Conservation (phyloP, 2,329 filamentous ascomycete species). For the Botrytis medusae region DNA sequence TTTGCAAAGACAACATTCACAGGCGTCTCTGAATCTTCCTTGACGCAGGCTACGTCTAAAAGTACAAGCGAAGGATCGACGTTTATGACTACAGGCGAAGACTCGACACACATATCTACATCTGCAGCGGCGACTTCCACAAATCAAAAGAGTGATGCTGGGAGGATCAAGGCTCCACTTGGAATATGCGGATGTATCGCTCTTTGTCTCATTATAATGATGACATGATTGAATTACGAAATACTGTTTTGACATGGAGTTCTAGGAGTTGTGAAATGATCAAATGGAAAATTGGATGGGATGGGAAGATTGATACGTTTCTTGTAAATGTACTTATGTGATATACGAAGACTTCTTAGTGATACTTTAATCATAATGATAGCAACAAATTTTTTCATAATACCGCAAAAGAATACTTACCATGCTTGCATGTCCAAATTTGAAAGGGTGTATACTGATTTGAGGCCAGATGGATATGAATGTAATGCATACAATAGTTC, state of each 20-base stretch:
- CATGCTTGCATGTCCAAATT: neutral
- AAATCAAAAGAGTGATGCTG: neutral
- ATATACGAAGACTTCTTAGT: neutral
- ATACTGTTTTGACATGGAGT: neutral
- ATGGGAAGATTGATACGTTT: neutral
- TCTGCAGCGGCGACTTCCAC: neutral
- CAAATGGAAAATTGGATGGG: neutral
- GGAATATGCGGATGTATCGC: neutral
- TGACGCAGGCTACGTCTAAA: conserved; percentile 29
- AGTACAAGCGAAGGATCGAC: conserved; percentile 23
- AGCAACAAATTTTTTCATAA: neutral
- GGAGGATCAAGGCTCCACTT: neutral
- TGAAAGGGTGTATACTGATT: neutral
- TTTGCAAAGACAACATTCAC: conserved; percentile 27
- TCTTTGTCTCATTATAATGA: neutral
- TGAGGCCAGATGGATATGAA: neutral
- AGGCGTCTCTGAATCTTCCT: conserved; percentile 27
- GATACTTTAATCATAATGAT: neutral
- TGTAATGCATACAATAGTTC: neutral
- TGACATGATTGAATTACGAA: neutral
- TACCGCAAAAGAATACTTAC: neutral
- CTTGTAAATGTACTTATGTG: neutral
- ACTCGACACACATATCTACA: neutral
- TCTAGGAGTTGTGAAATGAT: neutral
- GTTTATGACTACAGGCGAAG: neutral